Conservation (phyloP, 108 stramenopile species). For the Parmales sp. region DNA sequence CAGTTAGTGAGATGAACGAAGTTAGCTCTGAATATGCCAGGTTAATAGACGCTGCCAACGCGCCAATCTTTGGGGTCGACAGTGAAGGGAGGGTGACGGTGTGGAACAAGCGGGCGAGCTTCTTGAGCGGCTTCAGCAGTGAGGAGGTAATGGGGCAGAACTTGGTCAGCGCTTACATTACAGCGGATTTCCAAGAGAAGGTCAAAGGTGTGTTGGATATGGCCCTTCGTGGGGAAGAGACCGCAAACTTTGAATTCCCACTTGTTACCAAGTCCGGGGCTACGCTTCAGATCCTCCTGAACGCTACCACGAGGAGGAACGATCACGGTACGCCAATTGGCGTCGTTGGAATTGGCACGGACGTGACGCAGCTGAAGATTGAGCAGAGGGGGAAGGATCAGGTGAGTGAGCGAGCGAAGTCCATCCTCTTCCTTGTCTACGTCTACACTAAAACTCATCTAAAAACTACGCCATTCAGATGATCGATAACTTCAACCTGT, state of each 20-base stretch:
- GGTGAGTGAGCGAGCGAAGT: no score
- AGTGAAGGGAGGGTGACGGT: conserved; percentile 41
- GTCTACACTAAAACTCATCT: no score
- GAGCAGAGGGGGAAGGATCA: no score
- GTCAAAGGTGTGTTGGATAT: conserved; percentile 33
- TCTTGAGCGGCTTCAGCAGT: conserved; percentile 36
- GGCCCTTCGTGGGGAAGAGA: conserved; percentile 25
- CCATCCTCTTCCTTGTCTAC: no score
- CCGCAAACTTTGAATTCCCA: conserved; percentile 33
- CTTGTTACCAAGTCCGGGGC: conserved; percentile 42
- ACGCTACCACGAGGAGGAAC: conserved; percentile 59
- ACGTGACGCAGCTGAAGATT: no score
- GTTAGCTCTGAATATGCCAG: conserved; percentile 31
- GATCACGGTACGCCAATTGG: conserved; percentile 49
- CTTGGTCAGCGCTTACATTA: conserved; percentile 31
- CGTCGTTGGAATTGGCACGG: conserved; percentile 57
- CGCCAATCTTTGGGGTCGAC: conserved; percentile 53
- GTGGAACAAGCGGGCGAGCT: conserved; percentile 44
- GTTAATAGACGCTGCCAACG: conserved; percentile 48
- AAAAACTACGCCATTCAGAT: no score
- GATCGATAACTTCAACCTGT: no score
- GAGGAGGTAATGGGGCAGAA: conserved; percentile 36
- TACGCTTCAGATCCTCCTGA: conserved; percentile 48
- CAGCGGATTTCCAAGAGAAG: conserved; percentile 18
- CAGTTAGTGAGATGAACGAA: no score